Conservation (phyloP, 257 asterid genomes). For the Perilla frutescens region DNA sequence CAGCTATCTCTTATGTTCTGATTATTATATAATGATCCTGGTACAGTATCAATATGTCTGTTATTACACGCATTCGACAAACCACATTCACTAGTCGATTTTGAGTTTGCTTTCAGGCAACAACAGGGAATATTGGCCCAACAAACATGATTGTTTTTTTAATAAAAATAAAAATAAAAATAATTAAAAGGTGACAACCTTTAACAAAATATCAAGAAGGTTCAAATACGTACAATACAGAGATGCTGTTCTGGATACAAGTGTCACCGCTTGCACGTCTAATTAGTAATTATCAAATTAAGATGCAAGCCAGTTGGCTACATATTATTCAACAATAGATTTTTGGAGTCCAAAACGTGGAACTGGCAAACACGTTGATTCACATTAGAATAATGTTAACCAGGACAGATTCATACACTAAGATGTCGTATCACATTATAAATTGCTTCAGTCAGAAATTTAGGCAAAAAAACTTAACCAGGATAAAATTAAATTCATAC, state of each 20-base stretch:
- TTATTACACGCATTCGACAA: background rate
- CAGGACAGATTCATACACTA: background rate
- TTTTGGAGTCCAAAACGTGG: background rate
- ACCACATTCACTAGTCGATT: background rate
- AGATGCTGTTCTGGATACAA: too few relatives aligned
- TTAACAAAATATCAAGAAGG: background rate
- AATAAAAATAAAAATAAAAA: too few relatives aligned
- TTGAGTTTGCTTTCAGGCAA: background rate
- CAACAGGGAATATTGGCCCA: too few relatives aligned
- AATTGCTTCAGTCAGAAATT: background rate
- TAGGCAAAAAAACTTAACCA: background rate
- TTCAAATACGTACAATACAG: background rate
- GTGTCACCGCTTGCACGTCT: background rate
- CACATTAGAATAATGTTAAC: slow-evolving; percentile 2
- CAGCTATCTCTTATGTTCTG: too few relatives aligned
- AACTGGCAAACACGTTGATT: background rate
- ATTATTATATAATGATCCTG: too few relatives aligned
- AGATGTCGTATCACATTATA: background rate
- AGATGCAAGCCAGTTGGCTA: background rate
- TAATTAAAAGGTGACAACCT: background rate
- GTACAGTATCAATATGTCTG: too few relatives aligned
- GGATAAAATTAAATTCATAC: slow-evolving; percentile 18
- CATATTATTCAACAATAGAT: background rate
- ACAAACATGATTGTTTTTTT: too few relatives aligned
- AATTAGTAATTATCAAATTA: background rate